phyloP scores from a whole-genome alignment of 2,329 filamentous ascomycete genomes.

The Aureobasidium uvarum region DNA sequence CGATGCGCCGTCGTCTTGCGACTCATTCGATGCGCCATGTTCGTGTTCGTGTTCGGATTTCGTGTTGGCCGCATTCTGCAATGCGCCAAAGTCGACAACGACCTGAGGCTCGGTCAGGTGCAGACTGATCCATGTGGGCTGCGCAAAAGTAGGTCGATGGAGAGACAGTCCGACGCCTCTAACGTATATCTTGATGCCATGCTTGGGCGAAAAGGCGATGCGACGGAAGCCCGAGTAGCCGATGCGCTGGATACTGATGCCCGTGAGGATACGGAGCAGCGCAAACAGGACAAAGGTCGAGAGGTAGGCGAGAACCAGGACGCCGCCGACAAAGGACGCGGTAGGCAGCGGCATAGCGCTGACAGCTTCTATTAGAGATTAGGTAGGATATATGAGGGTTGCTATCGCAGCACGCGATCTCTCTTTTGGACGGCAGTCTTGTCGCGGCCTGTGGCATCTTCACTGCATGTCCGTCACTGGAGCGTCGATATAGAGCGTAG shows the following conservation, averaged over 20 bases:
- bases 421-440: neutral
- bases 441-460: constrained; percentile 19
- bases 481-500: neutral
- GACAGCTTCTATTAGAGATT: neutral
- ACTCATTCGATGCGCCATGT: neutral
- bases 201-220: constrained; percentile 82
- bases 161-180: constrained; percentile 82
- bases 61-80: constrained; percentile 45
- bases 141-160: constrained; percentile 92
- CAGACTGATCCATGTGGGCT: constrained; percentile 94
- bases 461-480: constrained; percentile 2
- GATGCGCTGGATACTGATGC: constrained; percentile 91
- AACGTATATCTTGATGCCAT: constrained; percentile 87
- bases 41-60: constrained; percentile 19
- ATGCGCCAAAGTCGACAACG: constrained; percentile 70
- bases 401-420: constrained; percentile 18
- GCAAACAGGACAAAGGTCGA: constrained; percentile 92
- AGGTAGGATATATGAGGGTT: neutral
- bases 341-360: constrained; percentile 47
- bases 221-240: constrained; percentile 90
- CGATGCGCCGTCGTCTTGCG: constrained; percentile 28
- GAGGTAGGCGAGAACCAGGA: constrained; percentile 82
- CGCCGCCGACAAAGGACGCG: constrained; percentile 74
- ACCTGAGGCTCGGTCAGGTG: constrained; percentile 82
- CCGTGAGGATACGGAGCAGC: constrained; percentile 85